Evolutionary conservation across 1,139 yeast species (phyloP).

Genomic region (Kluyveromyces marxianus): DNA sequence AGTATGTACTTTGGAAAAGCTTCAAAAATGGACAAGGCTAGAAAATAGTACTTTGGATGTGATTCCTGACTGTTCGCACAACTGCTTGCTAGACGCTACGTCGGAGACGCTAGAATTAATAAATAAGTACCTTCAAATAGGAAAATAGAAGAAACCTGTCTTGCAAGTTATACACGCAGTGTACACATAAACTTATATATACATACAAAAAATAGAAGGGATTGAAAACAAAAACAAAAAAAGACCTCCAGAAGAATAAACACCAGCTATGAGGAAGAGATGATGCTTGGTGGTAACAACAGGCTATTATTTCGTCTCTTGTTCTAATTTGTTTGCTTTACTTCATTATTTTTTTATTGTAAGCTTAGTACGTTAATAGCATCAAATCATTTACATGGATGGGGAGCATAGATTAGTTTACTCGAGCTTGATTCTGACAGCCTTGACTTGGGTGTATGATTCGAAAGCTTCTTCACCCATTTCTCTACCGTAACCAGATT

Average conservation of each 20-base stretch:
- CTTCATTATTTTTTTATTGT: too few species aligned
- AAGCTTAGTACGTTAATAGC: not conserved
- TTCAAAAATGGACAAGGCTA: not conserved
- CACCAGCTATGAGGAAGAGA: not conserved
- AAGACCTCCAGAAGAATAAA: too few species aligned
- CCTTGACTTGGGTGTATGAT: constrained; percentile 63
- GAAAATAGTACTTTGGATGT: not conserved
- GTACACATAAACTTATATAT: not conserved
- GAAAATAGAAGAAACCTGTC: constrained; percentile 1
- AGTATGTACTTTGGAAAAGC: constrained; percentile 7
- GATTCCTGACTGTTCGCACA: constrained; percentile 9
- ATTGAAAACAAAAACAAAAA: too few species aligned
- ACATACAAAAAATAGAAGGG: too few species aligned
- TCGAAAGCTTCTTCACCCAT: constrained; percentile 71
- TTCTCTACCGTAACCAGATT: constrained; percentile 76
- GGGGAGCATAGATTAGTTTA: not conserved
- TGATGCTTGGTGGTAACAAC: not conserved
- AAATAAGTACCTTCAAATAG: not conserved
- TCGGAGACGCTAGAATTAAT: not conserved
- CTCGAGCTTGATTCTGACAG: constrained; percentile 40
- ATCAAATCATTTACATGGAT: not conserved
- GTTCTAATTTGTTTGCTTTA: too few species aligned
- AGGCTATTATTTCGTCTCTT: not conserved
- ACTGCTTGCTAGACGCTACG: constrained; percentile 3
- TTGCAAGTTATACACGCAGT: not conserved